These are phyloP conservation scores for Suillus ampliporus DNA, from an alignment of 768 basidiomycete species.

Conservation along the genomic window DNA sequence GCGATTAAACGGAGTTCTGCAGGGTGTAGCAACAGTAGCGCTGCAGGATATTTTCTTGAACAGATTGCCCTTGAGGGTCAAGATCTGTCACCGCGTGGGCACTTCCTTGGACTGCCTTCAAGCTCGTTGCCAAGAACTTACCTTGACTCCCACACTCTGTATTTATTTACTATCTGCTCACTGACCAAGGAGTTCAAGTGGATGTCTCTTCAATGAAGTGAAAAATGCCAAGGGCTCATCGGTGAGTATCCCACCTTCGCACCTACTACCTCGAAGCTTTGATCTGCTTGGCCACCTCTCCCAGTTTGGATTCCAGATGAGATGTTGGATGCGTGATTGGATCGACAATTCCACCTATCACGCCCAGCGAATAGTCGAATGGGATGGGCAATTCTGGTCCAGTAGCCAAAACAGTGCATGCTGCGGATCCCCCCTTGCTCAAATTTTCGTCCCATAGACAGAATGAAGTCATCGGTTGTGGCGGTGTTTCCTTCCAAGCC, in stretches of 20 bases:
- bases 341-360: no score
- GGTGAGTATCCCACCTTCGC: background rate
- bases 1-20: background rate
- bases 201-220: background rate
- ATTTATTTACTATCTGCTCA: conserved; percentile 1
- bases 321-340: background rate
- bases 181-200: background rate
- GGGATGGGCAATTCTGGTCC: background rate
- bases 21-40: background rate
- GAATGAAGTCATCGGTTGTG: background rate
- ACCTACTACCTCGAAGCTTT: background rate
- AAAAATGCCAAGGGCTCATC: background rate
- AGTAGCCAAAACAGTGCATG: background rate
- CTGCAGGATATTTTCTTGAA: no score
- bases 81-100: background rate
- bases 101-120: background rate
- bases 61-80: background rate
- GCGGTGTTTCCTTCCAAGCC: background rate
- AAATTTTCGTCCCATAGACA: background rate
- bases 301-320: background rate
- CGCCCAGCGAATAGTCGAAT: background rate
- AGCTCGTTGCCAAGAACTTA: background rate
- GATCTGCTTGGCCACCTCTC: background rate
- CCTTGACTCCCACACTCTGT: background rate
- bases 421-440: background rate